Evolutionary conservation across 768 basidiomycete genomes (phyloP).

Genomic region (Boletus rubroflammeus): DNA sequence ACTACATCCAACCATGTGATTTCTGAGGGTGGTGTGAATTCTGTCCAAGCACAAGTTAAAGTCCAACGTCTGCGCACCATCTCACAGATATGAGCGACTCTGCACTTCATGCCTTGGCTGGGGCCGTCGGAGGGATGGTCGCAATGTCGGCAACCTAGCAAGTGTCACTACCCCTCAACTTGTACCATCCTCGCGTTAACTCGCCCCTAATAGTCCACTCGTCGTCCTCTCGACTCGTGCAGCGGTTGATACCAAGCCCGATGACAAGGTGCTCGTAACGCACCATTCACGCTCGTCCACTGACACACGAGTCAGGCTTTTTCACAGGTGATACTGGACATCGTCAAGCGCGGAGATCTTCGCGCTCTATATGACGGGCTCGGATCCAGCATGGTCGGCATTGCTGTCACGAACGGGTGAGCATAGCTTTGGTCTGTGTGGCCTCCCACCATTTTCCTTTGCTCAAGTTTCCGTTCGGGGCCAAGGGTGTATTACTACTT

Average conservation of each 20-base stretch:
- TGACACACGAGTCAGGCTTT: conserved; percentile 45
- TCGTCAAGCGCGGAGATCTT: conserved; percentile 81
- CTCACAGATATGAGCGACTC: conserved; percentile 61
- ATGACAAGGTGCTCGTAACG: conserved; percentile 57
- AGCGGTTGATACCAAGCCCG: conserved; percentile 81
- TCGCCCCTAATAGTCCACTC: conserved; percentile 59
- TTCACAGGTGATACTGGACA: conserved; percentile 65
- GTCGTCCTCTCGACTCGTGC: conserved; percentile 91
- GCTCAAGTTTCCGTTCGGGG: background rate
- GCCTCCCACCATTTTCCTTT: background rate
- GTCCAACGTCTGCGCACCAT: background rate
- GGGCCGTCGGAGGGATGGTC: conserved; percentile 83
- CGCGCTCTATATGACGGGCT: conserved; percentile 85
- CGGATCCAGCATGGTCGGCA: conserved; percentile 79
- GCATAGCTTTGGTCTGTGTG: conserved; percentile 21
- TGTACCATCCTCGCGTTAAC: conserved; percentile 1
- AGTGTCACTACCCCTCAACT: conserved; percentile 25
- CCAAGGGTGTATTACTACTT: conserved; percentile 89
- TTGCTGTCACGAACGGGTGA: conserved; percentile 90
- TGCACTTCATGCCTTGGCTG: conserved; percentile 80
- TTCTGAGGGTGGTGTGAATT: background rate
- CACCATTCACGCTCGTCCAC: background rate
- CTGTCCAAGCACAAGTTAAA: background rate
- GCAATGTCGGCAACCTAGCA: conserved; percentile 92
- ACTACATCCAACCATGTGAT: conserved; percentile 15